These are phyloP conservation scores for Carex myosuroides DNA, from an alignment of 176 grass and related monocot species.

Conservation along the genomic window DNA sequence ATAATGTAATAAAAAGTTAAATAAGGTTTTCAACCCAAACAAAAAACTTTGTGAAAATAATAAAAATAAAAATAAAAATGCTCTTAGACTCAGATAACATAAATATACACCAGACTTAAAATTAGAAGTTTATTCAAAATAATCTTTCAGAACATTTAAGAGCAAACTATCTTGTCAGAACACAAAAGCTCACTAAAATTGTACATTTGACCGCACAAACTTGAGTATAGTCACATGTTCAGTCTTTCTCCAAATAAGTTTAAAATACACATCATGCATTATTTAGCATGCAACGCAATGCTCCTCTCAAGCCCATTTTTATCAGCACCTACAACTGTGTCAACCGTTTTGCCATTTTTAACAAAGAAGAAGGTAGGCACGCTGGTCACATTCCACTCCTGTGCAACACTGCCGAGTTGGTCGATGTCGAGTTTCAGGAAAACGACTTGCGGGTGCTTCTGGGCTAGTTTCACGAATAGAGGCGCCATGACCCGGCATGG, in stretches of 20 bases:
- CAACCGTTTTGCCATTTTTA: slow-evolving; percentile 47
- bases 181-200: neutral
- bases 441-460: slow-evolving; percentile 39
- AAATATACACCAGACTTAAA: neutral
- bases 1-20: neutral
- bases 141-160: neutral
- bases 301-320: slow-evolving; percentile 46
- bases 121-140: neutral
- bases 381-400: slow-evolving; percentile 49
- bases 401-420: slow-evolving; percentile 34
- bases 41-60: neutral
- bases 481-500: slow-evolving; percentile 59
- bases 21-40: neutral
- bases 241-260: neutral
- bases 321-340: slow-evolving; percentile 57
- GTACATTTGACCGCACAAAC: neutral
- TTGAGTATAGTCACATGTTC: neutral
- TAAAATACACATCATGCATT: neutral
- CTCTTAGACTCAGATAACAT: too few relatives aligned
- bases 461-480: slow-evolving; percentile 49
- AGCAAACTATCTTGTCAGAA: neutral
- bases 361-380: slow-evolving; percentile 68
- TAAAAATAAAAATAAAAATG: neutral
- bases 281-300: slow-evolving; percentile 38
- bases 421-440: slow-evolving; percentile 69